These are phyloP conservation scores for Curvularia verruculosa DNA, from an alignment of 2,329 filamentous ascomycete genomes.

Conservation along the genomic window DNA sequence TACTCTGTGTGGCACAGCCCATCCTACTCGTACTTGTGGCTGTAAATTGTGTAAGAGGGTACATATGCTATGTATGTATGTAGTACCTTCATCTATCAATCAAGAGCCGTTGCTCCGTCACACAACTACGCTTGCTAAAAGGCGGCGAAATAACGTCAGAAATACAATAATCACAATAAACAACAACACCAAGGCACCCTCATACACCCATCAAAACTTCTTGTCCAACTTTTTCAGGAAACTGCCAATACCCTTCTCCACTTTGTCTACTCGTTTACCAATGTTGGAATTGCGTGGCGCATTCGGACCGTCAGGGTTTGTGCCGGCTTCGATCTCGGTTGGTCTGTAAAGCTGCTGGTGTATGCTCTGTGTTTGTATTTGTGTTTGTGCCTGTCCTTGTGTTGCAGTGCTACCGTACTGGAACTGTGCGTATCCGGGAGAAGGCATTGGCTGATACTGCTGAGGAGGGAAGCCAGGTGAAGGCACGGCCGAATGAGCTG, in stretches of 20 bases:
- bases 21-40: background rate
- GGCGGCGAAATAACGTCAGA: slow-evolving; percentile 11
- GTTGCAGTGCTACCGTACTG: slow-evolving; percentile 48
- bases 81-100: background rate
- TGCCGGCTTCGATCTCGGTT: slow-evolving; percentile 63
- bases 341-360: slow-evolving; percentile 75
- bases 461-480: slow-evolving; percentile 50
- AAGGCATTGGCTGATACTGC: slow-evolving; percentile 43
- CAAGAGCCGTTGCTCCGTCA: slow-evolving; percentile 4
- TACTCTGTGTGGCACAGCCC: slow-evolving; percentile 13
- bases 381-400: slow-evolving; percentile 38
- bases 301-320: slow-evolving; percentile 30
- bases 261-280: slow-evolving; percentile 67
- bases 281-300: slow-evolving; percentile 57
- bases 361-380: slow-evolving; percentile 56
- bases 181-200: slow-evolving; percentile 1
- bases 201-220: slow-evolving; percentile 58
- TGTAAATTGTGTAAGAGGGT: background rate
- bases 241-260: slow-evolving; percentile 73
- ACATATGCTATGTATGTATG: background rate
- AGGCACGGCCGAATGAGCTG: slow-evolving; percentile 43
- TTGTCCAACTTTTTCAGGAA: slow-evolving; percentile 82
- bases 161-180: too few relatives aligned
- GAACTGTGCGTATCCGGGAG: slow-evolving; percentile 63
- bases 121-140: slow-evolving; percentile 22